Evolutionary conservation across 345 rosid species (phyloP).

Genomic region (Populus ilicifolia): DNA sequence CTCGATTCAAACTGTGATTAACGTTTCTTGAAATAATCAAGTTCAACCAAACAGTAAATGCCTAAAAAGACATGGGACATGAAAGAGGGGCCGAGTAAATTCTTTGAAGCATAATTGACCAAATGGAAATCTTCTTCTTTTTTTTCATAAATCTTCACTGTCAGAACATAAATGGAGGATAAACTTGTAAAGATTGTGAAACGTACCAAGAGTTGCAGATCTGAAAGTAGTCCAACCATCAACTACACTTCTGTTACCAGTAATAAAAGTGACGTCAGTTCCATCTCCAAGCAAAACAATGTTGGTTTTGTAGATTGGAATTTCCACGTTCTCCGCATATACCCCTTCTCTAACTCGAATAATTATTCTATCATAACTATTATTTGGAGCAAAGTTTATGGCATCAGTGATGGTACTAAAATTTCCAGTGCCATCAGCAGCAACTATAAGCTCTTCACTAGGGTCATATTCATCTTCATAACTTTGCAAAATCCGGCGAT

Average conservation of each 20-base stretch:
- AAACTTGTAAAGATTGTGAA: not conserved
- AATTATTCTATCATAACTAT: constrained; percentile 47
- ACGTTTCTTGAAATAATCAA: not conserved
- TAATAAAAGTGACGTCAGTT: constrained; percentile 50
- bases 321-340: constrained; percentile 64
- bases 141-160: not conserved
- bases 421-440: constrained; percentile 73
- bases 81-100: too few relatives aligned
- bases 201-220: constrained; percentile 84
- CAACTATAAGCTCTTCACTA: constrained; percentile 54
- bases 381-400: constrained; percentile 60
- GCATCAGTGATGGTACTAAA: constrained; percentile 76
- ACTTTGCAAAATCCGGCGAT: constrained; percentile 48
- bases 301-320: constrained; percentile 63
- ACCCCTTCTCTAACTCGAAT: constrained; percentile 61
- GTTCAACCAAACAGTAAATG: not conserved
- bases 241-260: constrained; percentile 58
- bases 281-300: constrained; percentile 78
- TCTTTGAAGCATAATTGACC: too few relatives aligned
- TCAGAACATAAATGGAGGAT: not conserved
- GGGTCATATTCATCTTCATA: constrained; percentile 49
- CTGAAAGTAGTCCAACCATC: constrained; percentile 95
- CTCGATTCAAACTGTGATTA: not conserved
- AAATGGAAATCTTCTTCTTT: too few relatives aligned
- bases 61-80: too few relatives aligned